These are phyloP conservation scores for Umbelopsis vinacea DNA, from an alignment of 192 early-diverging fungal species.

Conservation along the genomic window DNA sequence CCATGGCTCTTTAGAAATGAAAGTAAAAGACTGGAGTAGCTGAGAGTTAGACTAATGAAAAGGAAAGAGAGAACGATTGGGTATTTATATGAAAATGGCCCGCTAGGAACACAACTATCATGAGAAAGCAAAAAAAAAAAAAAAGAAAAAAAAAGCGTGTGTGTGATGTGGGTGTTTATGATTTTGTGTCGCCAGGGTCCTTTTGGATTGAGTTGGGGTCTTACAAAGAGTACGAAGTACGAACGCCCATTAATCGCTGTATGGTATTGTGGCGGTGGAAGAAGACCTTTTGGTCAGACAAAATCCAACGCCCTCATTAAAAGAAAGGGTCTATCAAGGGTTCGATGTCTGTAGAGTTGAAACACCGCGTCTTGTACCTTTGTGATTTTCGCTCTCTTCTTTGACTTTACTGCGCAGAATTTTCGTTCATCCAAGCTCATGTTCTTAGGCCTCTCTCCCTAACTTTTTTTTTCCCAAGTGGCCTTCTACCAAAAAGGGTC, in stretches of 20 bases:
- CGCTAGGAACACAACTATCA: neutral
- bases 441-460: neutral
- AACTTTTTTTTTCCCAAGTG: neutral
- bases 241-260: constrained; percentile 6
- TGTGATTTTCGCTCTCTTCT: too few relatives aligned
- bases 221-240: constrained; percentile 15
- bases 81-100: constrained; percentile 1
- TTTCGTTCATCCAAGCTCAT: neutral
- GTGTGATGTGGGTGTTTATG: neutral
- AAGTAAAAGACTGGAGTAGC: constrained; percentile 15
- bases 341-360: neutral
- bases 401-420: too few relatives aligned
- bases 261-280: constrained; percentile 15
- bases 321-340: constrained; percentile 22
- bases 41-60: constrained; percentile 13
- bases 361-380: neutral
- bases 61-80: neutral
- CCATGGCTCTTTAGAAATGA: constrained; percentile 15
- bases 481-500: constrained; percentile 6
- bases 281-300: constrained; percentile 1
- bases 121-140: neutral
- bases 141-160: too few relatives aligned
- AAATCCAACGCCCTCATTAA: neutral
- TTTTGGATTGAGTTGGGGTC: neutral
- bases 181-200: constrained; percentile 23